A percentile compares a stretch with the other conserved stretches of the same genome.
phyloP scores from a whole-genome alignment of 2,329 filamentous ascomycete species.

The Byssochlamys sp. region DNA sequence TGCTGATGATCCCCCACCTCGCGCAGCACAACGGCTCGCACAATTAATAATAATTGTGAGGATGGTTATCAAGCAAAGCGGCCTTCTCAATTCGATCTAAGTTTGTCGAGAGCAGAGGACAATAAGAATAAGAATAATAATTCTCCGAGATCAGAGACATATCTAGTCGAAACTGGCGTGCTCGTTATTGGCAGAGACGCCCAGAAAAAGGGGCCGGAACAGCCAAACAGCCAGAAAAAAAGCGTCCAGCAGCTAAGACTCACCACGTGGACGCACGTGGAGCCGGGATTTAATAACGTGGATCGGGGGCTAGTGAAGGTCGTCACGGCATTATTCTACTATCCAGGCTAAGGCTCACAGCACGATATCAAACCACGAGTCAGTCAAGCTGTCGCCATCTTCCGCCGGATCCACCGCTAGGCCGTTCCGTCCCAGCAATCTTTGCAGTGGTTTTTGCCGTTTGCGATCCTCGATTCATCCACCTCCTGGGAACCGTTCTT shows the following conservation, averaged over 20 bases:
- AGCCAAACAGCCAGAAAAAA: neutral
- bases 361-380: slow-evolving; percentile 10
- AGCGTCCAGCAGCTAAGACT: neutral
- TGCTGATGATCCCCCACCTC: neutral
- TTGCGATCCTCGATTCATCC: neutral
- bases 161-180: too few relatives aligned
- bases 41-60: neutral
- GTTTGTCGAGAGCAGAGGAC: neutral
- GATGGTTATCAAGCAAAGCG: too few relatives aligned
- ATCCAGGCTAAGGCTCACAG: neutral
- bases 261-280: slow-evolving; percentile 30
- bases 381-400: slow-evolving; percentile 4
- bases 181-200: neutral
- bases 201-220: neutral
- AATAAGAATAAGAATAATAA: neutral
- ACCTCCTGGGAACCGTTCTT: neutral
- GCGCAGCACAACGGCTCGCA: neutral
- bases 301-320: slow-evolving; percentile 13
- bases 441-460: neutral
- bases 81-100: neutral
- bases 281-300: slow-evolving; percentile 12
- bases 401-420: neutral
- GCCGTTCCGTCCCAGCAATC: neutral
- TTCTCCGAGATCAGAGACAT: neutral
- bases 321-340: neutral